These are phyloP conservation scores for Mycoemilia scoparia DNA, from an alignment of 192 early-diverging fungal species.

Conservation along the genomic window DNA sequence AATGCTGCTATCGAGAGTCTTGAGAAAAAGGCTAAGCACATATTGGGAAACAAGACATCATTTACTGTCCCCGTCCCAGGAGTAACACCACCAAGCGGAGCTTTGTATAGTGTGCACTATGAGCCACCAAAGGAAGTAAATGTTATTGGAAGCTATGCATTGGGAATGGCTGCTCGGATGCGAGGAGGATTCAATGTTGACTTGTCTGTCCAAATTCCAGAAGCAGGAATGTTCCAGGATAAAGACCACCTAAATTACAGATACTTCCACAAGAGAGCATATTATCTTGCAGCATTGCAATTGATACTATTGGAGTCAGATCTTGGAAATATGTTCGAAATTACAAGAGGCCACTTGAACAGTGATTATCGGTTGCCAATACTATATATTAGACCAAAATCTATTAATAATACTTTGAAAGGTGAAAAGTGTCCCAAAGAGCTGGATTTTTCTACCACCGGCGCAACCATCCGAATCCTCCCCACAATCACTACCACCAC, in stretches of 20 bases:
- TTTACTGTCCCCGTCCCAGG: slow-evolving; percentile 53
- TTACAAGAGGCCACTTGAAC: slow-evolving; percentile 32
- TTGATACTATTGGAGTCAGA: slow-evolving; percentile 20
- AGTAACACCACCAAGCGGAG: slow-evolving; percentile 44
- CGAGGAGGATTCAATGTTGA: slow-evolving; percentile 61
- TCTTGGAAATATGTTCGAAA: slow-evolving; percentile 28
- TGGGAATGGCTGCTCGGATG: slow-evolving; percentile 49
- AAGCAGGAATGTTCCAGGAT: slow-evolving; percentile 56
- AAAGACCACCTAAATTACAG: slow-evolving; percentile 87
- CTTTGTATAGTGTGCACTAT: slow-evolving; percentile 65
- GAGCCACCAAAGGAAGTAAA: slow-evolving; percentile 52
- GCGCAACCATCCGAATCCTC: slow-evolving; percentile 49
- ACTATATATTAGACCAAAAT: slow-evolving; percentile 32
- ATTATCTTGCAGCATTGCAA: slow-evolving; percentile 58
- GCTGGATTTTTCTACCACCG: too few species aligned
- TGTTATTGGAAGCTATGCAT: slow-evolving; percentile 72
- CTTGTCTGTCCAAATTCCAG: slow-evolving; percentile 81
- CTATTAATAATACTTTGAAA: too few species aligned
- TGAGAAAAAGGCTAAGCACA: slow-evolving; percentile 33
- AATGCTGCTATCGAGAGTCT: slow-evolving; percentile 12
- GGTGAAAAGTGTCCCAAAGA: slow-evolving; percentile 6
- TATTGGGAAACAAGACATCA: neutral
- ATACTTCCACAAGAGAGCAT: slow-evolving; percentile 91
- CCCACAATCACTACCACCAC: slow-evolving; percentile 45
- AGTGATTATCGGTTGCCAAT: slow-evolving; percentile 47